Evolutionary conservation across 257 asterid species (phyloP).

Genomic region (Ocimum tenuiflorum): DNA sequence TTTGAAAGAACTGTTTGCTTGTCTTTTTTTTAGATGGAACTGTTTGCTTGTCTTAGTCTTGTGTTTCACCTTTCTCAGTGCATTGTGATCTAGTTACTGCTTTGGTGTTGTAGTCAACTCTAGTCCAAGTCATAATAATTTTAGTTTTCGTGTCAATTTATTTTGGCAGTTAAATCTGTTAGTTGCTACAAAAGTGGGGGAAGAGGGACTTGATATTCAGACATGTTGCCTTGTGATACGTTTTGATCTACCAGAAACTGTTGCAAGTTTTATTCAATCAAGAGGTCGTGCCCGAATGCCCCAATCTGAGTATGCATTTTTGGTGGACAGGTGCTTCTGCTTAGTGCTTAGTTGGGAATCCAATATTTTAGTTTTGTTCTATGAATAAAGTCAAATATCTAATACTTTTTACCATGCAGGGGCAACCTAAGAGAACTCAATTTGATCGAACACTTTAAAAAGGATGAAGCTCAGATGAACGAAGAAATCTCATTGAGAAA

Average conservation of each 20-base stretch:
- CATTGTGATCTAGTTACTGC: slow-evolving; percentile 6
- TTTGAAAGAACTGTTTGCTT: slow-evolving; percentile 1
- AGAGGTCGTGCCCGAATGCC: slow-evolving; percentile 99
- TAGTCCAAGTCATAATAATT: not conserved
- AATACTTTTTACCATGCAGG: slow-evolving; percentile 36
- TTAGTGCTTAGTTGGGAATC: slow-evolving; percentile 20
- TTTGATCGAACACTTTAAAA: slow-evolving; percentile 59
- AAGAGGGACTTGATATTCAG: slow-evolving; percentile 99
- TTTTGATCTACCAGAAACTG: slow-evolving; percentile 97
- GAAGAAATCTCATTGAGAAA: slow-evolving; percentile 66
- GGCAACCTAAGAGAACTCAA: slow-evolving; percentile 54
- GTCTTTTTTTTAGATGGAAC: too few species aligned
- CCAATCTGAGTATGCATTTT: slow-evolving; percentile 84
- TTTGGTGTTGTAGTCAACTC: not conserved
- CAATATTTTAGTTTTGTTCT: slow-evolving; percentile 17
- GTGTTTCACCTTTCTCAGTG: slow-evolving; percentile 2
- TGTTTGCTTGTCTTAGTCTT: not conserved
- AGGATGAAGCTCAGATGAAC: slow-evolving; percentile 71
- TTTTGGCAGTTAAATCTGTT: slow-evolving; percentile 76
- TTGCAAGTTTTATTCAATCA: slow-evolving; percentile 95
- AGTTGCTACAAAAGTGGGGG: slow-evolving; percentile 97
- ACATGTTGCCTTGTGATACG: slow-evolving; percentile 99
- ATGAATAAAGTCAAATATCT: slow-evolving; percentile 24
- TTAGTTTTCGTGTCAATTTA: slow-evolving; percentile 15
- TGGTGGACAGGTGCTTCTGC: slow-evolving; percentile 72